phyloP scores from a whole-genome alignment of 441 rosid species.

The Erodium texanum region DNA sequence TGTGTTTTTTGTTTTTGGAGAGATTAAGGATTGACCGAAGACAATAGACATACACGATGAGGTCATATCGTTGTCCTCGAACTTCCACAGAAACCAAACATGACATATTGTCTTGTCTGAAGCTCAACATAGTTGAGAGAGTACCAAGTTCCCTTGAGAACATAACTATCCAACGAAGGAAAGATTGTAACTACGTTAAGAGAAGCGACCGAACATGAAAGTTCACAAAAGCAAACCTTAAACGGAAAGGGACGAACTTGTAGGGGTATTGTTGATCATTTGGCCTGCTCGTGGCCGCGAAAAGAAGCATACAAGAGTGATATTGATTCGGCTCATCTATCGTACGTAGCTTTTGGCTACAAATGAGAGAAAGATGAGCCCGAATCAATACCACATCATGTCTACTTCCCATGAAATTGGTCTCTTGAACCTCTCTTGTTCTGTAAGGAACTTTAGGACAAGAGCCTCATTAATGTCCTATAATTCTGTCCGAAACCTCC shows the following conservation, averaged over 20 bases:
- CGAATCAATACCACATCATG: constrained; percentile 41
- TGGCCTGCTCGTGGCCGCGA: background rate
- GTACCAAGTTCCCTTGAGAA: too few species aligned
- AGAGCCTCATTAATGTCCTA: background rate
- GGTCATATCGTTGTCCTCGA: too few species aligned
- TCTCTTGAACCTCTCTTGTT: background rate
- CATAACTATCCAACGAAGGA: too few species aligned
- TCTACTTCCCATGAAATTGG: constrained; percentile 25
- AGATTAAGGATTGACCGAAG: too few species aligned
- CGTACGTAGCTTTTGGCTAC: background rate
- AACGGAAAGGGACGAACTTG: background rate
- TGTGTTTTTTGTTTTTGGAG: too few species aligned
- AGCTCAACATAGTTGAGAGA: too few species aligned
- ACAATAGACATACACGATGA: too few species aligned
- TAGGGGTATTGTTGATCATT: background rate
- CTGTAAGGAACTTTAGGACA: too few species aligned
- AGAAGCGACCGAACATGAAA: background rate
- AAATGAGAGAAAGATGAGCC: constrained; percentile 26
- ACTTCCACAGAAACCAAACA: too few species aligned
- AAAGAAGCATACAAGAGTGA: constrained; percentile 43
- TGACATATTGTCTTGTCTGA: too few species aligned
- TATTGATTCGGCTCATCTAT: constrained; percentile 50
- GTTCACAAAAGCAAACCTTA: background rate
- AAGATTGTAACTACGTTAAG: too few species aligned
- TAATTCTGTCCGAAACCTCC: background rate